Conservation (phyloP, 306 rosid genomes). For the Fragaria iinumae region DNA sequence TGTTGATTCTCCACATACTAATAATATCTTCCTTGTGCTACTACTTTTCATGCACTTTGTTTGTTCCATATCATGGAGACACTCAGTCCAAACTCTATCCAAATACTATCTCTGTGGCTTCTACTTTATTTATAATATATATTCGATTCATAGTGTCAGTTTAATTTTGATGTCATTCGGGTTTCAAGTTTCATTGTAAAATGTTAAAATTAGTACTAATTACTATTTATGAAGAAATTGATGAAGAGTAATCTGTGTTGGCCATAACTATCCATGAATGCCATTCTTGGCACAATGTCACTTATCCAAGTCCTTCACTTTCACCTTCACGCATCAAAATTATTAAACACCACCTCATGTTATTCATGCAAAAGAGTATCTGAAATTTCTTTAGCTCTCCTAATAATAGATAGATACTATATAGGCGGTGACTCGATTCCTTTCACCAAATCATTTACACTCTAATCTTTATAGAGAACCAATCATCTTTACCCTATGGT, state of each 20-base stretch:
- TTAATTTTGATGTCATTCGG: too few species aligned
- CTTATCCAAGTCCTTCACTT: neutral
- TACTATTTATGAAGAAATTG: too few species aligned
- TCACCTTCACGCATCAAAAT: neutral
- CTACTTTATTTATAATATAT: neutral
- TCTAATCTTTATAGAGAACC: neutral
- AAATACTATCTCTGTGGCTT: neutral
- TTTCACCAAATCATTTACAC: constrained; percentile 17
- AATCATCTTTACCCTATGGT: neutral
- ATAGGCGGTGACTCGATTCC: neutral
- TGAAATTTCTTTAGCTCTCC: neutral
- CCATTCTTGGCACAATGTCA: too few species aligned
- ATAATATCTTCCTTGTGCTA: neutral
- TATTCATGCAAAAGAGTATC: neutral
- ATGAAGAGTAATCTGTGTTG: too few species aligned
- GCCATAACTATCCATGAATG: too few species aligned
- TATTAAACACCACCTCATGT: neutral
- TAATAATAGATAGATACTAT: neutral
- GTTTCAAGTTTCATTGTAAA: too few species aligned
- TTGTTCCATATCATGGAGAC: constrained; percentile 23
- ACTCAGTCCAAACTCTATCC: neutral
- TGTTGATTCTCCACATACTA: constrained; percentile 28
- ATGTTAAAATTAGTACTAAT: too few species aligned
- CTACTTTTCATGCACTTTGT: neutral
- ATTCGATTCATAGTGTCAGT: too few species aligned